Base-by-base conservation (phyloP, 2,329 filamentous ascomycete species). In the Hypoxylon sp. region DNA sequence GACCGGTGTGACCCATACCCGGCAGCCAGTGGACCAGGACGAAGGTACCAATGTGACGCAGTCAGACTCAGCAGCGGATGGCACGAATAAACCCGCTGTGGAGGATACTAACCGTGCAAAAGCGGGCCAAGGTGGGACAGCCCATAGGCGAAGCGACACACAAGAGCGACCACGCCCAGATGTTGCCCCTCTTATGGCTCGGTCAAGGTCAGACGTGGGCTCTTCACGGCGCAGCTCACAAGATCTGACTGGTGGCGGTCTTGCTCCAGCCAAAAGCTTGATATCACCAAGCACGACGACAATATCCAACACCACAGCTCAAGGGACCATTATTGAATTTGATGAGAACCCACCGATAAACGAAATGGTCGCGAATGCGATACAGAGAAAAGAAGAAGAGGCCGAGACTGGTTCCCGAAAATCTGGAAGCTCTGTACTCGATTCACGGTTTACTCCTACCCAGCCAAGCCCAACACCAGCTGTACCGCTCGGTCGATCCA, bases 401-500 rank as follows among this genome's bases (percentile, higher is more conserved):
- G 21, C 38, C 7, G 72, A 68, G 60, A 62, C 41, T 28, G 36
- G 66, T 34, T 69, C 67, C 3, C 63, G 67, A 57, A 70, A 60
- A 48, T 65, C 70, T 11, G 67, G 73, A 43, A 79, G 80, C 25
- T 79, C 80, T 7, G 74, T 76, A 14, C 75, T 77, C n/a, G 74
- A 80, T 28, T 65, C 74, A 7, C 71, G 79, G 21, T 82, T 87
- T 61, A 82, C 80, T 3, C 86, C 86, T 23, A 87, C 85, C 0
- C 82, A 81, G 60, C 85, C 84, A 3, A 84, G 80, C 46, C 76
- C 80, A 10, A 78, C 80, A 13, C 78, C 83, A 25, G 77, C 77
- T 13, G 80, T 86, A 6, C 85, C 84, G 3, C 78, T 89, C 52
- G 86, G 82, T n/a, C 81, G 86, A 63, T 86, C 87, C n/a, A 88